A percentile compares a stretch with the other conserved stretches of the same genome.
These are phyloP conservation scores for Fonsecaea multimorphosa DNA, from an alignment of 2,329 filamentous ascomycete genomes.

Conservation along the genomic window DNA sequence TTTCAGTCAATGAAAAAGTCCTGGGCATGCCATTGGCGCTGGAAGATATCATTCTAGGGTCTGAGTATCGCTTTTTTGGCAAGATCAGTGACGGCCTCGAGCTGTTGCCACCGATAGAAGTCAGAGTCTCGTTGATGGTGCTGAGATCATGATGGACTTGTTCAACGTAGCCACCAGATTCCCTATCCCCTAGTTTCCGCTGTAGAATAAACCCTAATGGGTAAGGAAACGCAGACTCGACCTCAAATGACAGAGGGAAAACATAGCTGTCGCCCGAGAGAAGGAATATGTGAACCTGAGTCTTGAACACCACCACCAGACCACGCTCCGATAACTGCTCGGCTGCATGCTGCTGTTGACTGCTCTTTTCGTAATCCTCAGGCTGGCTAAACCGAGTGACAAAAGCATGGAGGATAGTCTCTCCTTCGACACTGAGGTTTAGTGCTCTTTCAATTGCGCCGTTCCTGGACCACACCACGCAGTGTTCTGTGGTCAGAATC, in stretches of 20 bases:
- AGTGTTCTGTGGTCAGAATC: slow-evolving; percentile 73
- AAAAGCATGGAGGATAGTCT: slow-evolving; percentile 82
- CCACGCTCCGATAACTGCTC: slow-evolving; percentile 46
- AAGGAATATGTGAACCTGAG: slow-evolving; percentile 92
- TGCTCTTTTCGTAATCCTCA: slow-evolving; percentile 28
- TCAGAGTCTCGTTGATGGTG: slow-evolving; percentile 42
- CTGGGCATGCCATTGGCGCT: slow-evolving; percentile 33
- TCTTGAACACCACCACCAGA: slow-evolving; percentile 87
- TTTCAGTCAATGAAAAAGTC: slow-evolving; percentile 37
- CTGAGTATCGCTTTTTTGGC: slow-evolving; percentile 60
- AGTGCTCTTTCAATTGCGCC: slow-evolving; percentile 84
- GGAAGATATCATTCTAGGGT: slow-evolving; percentile 54
- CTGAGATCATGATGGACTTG: slow-evolving; percentile 39
- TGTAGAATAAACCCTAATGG: slow-evolving; percentile 86
- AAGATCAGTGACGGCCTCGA: slow-evolving; percentile 56
- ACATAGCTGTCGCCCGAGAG: slow-evolving; percentile 86
- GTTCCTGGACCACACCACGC: slow-evolving; percentile 88
- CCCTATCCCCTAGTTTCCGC: slow-evolving; percentile 63
- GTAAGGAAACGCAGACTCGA: slow-evolving; percentile 82
- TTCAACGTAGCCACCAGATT: slow-evolving; percentile 57
- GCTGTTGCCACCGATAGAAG: slow-evolving; percentile 44
- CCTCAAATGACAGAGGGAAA: slow-evolving; percentile 91
- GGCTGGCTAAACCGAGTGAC: slow-evolving; percentile 77
- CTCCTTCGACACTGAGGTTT: slow-evolving; percentile 83
- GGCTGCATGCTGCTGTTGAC: neutral